phyloP scores from a whole-genome alignment of 495 filamentous ascomycete genomes.

The Penicillium pulvis region DNA sequence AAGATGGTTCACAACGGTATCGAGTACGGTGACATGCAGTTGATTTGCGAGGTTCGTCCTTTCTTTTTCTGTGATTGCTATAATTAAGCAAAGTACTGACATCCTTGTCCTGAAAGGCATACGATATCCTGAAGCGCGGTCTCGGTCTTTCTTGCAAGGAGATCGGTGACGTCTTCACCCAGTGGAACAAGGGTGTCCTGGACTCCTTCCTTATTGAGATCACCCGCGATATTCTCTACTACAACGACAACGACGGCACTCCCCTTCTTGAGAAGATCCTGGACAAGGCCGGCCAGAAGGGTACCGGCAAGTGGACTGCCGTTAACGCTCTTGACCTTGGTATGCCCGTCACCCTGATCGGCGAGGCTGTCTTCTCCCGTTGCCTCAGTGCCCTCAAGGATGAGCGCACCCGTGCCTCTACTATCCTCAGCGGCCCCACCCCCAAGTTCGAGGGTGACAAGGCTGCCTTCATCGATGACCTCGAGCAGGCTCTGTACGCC shows the following conservation, averaged over 20 bases:
- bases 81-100: constrained; percentile 1
- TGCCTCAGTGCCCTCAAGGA: constrained; percentile 93
- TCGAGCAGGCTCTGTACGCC: constrained; percentile 97
- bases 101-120: constrained; percentile 65
- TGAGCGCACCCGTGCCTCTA: constrained; percentile 83
- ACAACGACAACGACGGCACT: constrained; percentile 88
- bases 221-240: constrained; percentile 96
- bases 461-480: constrained; percentile 89
- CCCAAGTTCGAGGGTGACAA: constrained; percentile 85
- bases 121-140: constrained; percentile 99
- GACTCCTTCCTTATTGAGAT: constrained; percentile 99
- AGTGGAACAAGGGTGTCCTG: constrained; percentile 98
- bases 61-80: not conserved
- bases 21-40: constrained; percentile 99
- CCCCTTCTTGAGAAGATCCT: constrained; percentile 97
- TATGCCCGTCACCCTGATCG: constrained; percentile 98
- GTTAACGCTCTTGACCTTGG: constrained; percentile 98
- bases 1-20: constrained; percentile 99
- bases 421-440: constrained; percentile 73
- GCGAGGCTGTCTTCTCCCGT: constrained; percentile 93
- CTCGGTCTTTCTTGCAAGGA: constrained; percentile 82
- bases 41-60: constrained; percentile 86
- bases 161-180: constrained; percentile 66
- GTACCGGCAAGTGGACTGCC: constrained; percentile 99
- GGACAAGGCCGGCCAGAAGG: constrained; percentile 98